These are phyloP conservation scores for Pachyrhizus erosus DNA, from an alignment of 306 rosid species.

Conservation along the genomic window DNA sequence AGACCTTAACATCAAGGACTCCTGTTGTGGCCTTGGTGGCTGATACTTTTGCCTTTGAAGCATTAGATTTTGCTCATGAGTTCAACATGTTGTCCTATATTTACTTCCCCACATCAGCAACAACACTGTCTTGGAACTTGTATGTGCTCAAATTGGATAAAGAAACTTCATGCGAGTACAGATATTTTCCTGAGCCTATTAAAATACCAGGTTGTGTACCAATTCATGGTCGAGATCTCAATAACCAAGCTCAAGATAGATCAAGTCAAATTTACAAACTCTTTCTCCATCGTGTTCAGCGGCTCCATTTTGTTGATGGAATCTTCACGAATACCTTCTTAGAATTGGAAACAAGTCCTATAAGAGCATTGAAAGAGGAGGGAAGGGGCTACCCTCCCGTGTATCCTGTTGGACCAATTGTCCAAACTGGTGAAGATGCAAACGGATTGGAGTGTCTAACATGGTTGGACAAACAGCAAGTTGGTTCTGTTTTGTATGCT, in stretches of 20 bases:
- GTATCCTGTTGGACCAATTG: conserved; percentile 24
- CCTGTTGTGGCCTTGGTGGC: too few relatives aligned
- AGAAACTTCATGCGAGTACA: conserved; percentile 27
- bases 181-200: neutral
- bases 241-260: neutral
- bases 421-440: neutral
- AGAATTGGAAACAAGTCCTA: conserved; percentile 23
- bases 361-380: conserved; percentile 22
- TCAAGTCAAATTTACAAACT: neutral
- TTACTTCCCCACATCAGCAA: too few relatives aligned
- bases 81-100: too few relatives aligned
- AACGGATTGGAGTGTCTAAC: neutral
- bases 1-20: too few relatives aligned
- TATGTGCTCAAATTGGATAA: too few relatives aligned
- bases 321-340: conserved; percentile 14
- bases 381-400: conserved; percentile 20
- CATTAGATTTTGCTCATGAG: too few relatives aligned
- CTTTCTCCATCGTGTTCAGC: neutral
- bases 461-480: conserved; percentile 39
- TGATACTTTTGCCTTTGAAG: too few relatives aligned
- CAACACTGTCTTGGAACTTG: too few relatives aligned
- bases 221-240: conserved; percentile 21
- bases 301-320: conserved; percentile 7
- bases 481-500: conserved; percentile 35
- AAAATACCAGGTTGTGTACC: conserved; percentile 34